These are phyloP conservation scores for Chamaecyparis obtusa DNA, from an alignment of 75 land plant species.

Conservation along the genomic window DNA sequence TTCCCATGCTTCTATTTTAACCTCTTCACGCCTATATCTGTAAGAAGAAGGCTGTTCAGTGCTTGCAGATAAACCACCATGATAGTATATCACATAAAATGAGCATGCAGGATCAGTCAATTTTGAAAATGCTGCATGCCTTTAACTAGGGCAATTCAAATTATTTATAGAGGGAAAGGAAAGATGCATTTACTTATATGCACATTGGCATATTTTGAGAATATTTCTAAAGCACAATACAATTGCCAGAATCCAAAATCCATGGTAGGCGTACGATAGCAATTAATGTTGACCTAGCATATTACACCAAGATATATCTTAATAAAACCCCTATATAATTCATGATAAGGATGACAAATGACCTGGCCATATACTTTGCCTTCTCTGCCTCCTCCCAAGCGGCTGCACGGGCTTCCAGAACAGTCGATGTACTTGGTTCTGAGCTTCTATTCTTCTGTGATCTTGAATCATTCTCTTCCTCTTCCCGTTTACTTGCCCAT, in stretches of 20 bases:
- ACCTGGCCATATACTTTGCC: conserved; percentile 89
- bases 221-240: conserved; percentile 4
- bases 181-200: background rate
- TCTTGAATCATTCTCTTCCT: conserved; percentile 55
- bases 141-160: background rate
- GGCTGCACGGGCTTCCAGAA: conserved; percentile 65
- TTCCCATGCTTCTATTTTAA: conserved; percentile 93
- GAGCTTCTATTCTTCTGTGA: conserved; percentile 37
- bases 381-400: conserved; percentile 97
- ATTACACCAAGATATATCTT: background rate
- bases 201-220: background rate
- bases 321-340: background rate
- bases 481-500: conserved; percentile 77
- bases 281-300: background rate
- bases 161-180: background rate
- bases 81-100: conserved; percentile 2
- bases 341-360: conserved; percentile 4
- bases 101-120: background rate
- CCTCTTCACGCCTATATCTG: conserved; percentile 88
- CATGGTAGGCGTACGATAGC: background rate
- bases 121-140: background rate
- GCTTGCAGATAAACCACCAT: background rate
- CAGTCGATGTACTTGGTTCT: conserved; percentile 42
- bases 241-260: background rate
- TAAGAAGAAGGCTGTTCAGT: background rate